Evolutionary conservation across 169 alveolate genomes (phyloP), one percentile per base, ranked within the genome.

Genomic region (Babesia divergens): DNA sequence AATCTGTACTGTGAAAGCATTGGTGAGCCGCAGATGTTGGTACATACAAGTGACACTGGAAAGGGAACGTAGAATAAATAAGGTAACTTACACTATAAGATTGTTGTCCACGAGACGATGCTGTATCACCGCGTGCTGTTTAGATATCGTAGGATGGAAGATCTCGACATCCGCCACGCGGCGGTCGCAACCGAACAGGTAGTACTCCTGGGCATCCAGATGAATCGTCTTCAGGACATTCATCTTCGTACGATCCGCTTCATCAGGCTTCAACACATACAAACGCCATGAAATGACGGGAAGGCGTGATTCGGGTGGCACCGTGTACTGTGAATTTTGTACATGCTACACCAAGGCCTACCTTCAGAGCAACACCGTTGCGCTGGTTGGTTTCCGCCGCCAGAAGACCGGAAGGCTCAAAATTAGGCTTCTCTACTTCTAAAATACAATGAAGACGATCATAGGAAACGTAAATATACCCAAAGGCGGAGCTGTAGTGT

Each of bases 101-200:
- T 89, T 70, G 46, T 81, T 87, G 29, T 74, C 84, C 28, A 76
- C 80, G 52, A 74, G 83, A 64, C 98, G 86, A 81, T 90, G 95
- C 75, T 96, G 98, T 42, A 97, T 94, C n/a, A 96, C 99, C 9
- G 99, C 98, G 80, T 97, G 99, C 74, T 97, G 98, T 46, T 90
- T 90, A 5, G 97, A 93, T 22, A 94, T 82, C 20, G 97, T 86
- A 6, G 92, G 91, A 62, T 96, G 94, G 51, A 84, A 86, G 26
- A 94, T 55, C 26, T 72, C 58, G 22, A 97, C 92, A 81, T 96
- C 97, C 35, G 93, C 95, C 18, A 95, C 94, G 65, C 96, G 80
- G 24, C 60, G 68, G 66, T 96, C 99, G 81, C 93, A 95, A n/a
- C 99, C 99, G 59, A 93, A 68, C 54, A 93, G 55, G 74, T 90